Evolutionary conservation across 2,329 filamentous ascomycete genomes (phyloP), one percentile per base, ranked within the genome.

Genomic region (Neurospora crassa): DNA sequence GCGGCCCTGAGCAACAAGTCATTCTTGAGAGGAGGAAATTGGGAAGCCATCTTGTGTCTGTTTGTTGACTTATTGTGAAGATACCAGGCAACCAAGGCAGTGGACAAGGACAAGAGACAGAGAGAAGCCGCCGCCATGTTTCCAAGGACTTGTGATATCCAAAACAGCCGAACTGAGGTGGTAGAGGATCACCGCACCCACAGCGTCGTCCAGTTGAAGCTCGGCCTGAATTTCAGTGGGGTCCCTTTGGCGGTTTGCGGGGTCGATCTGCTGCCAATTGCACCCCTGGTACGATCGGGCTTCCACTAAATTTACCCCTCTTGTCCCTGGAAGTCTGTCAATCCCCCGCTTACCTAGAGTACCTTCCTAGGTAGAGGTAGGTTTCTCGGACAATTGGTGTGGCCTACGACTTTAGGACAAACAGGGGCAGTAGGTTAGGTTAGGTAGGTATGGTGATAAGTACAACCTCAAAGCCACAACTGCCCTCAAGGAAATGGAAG

Each of bases 1-100:
- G 96, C 96, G 76, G 95, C 92, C 79, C 96, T 90, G 72, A 99
- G 85, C 79, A 99, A 86, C 77, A 98, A 85, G 79, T 99, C 95
- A 82, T 99, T 99, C 83, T 96, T 90, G 80, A 98, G 83, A 71
- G 94, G 92, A 77, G 90, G 89, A 77, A 97, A 97, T 77, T 63
- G 53, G 16, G 3, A 11, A 63, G 7, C 53, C 53, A 63, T 63
- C 3, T 63, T 63, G 53, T 5, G 1, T 11, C 11, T 63, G 24
- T 63, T 63, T 34, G 24, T 34, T 34, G 53, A 63, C 53, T 63
- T 63, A 29, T 63, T 63, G 53, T 63, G 53, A 4, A 63, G 29
- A 7, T 63, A 63, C 53, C 53, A 63, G 29, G 53, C 53, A 63
- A 63, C 53, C 53, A 63, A 63, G 53, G 53, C 53, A 63, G 53